Percentiles rank a stretch among this genome's conserved stretches.
Evolutionary conservation across 345 rosid species (phyloP).

Genomic region (Heritiera fomes): DNA sequence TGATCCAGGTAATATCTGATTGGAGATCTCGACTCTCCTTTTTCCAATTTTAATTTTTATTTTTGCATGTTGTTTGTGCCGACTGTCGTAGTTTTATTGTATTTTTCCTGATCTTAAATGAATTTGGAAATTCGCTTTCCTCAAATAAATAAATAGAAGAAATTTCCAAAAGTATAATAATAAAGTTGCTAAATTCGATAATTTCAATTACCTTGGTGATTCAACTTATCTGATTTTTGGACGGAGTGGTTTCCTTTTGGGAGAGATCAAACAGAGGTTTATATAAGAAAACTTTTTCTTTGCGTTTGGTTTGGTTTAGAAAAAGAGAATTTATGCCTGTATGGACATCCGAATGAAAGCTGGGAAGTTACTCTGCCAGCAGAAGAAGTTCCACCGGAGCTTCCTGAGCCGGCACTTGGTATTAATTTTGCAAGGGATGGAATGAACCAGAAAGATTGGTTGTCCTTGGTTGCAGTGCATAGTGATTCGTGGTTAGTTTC

Average conservation of each 20-base stretch:
- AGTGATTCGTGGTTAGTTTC: conserved; percentile 97
- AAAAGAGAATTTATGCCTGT: conserved; percentile 91
- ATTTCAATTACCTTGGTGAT: not conserved
- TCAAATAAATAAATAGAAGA: not conserved
- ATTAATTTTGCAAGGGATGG: conserved; percentile 98
- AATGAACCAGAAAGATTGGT: conserved; percentile 94
- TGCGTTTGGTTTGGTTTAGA: conserved; percentile 40
- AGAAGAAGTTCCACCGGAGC: conserved; percentile 97
- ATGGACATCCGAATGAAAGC: conserved; percentile 81
- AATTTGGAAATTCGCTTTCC: not conserved
- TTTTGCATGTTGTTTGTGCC: no score
- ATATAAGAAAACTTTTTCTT: conserved; percentile 45
- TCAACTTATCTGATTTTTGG: no score
- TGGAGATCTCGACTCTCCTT: conserved; percentile 20
- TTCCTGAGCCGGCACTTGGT: conserved; percentile 98
- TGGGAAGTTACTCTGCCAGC: conserved; percentile 98
- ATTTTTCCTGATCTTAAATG: no score
- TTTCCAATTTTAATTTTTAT: not conserved
- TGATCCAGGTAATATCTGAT: conserved; percentile 75
- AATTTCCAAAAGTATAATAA: not conserved
- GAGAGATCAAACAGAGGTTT: not conserved
- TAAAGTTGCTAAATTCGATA: not conserved
- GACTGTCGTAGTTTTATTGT: no score
- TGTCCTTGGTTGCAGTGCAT: conserved; percentile 89
- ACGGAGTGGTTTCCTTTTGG: no score